Evolutionary conservation across 139 green algal species (phyloP).

Genomic region (Ostreobium quekettii): DNA sequence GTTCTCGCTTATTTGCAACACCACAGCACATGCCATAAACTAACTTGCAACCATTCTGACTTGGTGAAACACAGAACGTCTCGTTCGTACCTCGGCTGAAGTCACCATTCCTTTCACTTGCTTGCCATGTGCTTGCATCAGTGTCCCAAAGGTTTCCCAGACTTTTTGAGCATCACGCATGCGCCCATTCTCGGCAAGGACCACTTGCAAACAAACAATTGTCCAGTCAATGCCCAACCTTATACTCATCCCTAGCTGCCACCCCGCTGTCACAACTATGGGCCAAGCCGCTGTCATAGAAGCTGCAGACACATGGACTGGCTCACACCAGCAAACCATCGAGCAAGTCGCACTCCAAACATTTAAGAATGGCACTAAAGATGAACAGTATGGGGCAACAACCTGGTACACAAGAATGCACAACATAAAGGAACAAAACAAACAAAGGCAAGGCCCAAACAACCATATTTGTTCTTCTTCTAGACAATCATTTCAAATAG

Average conservation of each 20-base stretch:
- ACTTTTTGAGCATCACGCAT: neutral
- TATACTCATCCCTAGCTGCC: neutral
- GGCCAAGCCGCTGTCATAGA: neutral
- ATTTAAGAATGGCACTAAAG: too few relatives aligned
- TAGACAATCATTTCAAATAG: neutral
- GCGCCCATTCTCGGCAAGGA: neutral
- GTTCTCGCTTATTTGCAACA: too few relatives aligned
- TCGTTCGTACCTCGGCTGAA: neutral
- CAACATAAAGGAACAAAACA: neutral
- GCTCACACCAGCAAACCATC: neutral
- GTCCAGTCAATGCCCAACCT: neutral
- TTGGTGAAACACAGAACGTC: neutral
- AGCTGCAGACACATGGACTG: neutral
- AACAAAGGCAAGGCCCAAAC: neutral
- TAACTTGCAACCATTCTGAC: too few relatives aligned
- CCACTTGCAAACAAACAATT: neutral
- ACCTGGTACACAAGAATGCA: neutral
- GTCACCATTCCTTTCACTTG: neutral
- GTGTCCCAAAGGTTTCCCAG: neutral
- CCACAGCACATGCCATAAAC: too few relatives aligned
- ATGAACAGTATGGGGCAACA: too few relatives aligned
- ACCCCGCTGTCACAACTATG: neutral
- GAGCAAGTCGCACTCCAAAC: too few relatives aligned
- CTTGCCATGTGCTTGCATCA: neutral
- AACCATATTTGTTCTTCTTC: neutral